Evolutionary conservation across 2,329 filamentous ascomycete species (phyloP).

Genomic region (Alternaria arbusti): DNA sequence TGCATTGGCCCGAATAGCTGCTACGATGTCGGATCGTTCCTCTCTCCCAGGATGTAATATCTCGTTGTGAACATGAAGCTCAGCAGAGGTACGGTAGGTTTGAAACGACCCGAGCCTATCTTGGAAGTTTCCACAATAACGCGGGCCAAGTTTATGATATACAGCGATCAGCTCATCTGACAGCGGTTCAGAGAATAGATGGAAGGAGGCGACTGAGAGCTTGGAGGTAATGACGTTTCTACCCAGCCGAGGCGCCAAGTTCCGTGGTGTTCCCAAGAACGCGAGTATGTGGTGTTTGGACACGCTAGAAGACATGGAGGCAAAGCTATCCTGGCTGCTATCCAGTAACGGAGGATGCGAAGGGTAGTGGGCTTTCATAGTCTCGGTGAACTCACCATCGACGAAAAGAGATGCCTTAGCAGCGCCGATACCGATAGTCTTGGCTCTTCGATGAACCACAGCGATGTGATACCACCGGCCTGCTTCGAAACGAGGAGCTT

Average conservation of each 20-base stretch:
- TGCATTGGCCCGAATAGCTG: constrained; percentile 84
- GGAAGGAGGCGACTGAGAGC: constrained; percentile 89
- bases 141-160: constrained; percentile 84
- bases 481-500: constrained; percentile 76
- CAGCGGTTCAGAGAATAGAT: constrained; percentile 84
- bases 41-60: constrained; percentile 87
- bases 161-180: constrained; percentile 93
- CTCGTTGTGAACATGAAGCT: constrained; percentile 89
- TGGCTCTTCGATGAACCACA: constrained; percentile 81
- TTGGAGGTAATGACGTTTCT: constrained; percentile 75
- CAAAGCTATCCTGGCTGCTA: constrained; percentile 70
- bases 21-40: constrained; percentile 88
- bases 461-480: constrained; percentile 92
- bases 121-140: constrained; percentile 95
- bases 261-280: constrained; percentile 90
- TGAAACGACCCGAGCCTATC: constrained; percentile 95
- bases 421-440: constrained; percentile 67
- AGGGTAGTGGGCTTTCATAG: constrained; percentile 88
- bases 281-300: constrained; percentile 79
- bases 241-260: constrained; percentile 78
- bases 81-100: constrained; percentile 92
- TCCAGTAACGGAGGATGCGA: constrained; percentile 71
- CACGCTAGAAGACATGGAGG: constrained; percentile 65
- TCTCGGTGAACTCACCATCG: constrained; percentile 91
- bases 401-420: constrained; percentile 89